These are phyloP conservation scores for Cetradonia linearis DNA, from an alignment of 495 filamentous ascomycete species.

Conservation along the genomic window DNA sequence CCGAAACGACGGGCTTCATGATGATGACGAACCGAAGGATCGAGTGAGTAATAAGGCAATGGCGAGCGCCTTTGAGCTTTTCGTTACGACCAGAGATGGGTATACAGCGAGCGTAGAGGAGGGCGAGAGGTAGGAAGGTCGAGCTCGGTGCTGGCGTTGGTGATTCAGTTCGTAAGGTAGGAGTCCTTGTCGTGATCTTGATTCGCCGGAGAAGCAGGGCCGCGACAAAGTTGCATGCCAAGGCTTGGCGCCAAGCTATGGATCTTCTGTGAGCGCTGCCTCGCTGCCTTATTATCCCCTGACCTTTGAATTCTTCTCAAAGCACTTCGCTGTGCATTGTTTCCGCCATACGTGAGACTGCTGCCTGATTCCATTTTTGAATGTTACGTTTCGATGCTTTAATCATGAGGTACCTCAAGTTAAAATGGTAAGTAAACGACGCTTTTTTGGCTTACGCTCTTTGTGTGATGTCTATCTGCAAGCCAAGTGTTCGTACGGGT, in stretches of 20 bases:
- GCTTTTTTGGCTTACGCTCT: no score
- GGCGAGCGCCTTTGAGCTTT: not conserved
- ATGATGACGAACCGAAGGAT: constrained; percentile 29
- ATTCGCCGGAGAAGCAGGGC: not conserved
- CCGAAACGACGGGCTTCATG: constrained; percentile 88
- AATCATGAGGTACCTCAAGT: no score
- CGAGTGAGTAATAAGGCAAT: not conserved
- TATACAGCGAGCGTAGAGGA: not conserved
- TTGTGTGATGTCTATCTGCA: no score
- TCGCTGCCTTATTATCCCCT: no score
- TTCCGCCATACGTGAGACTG: no score
- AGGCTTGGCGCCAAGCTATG: not conserved
- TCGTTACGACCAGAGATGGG: not conserved
- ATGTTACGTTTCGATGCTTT: no score
- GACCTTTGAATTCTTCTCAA: no score
- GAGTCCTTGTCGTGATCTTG: not conserved
- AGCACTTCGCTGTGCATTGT: no score
- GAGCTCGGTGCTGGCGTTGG: not conserved
- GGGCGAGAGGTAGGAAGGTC: not conserved
- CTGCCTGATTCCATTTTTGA: no score
- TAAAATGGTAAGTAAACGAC: no score
- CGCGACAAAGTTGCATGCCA: not conserved
- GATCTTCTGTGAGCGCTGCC: no score
- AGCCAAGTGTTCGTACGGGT: no score
- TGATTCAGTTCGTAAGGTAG: not conserved